Evolutionary conservation across 805 yeast genomes (phyloP).

Genomic region (Sugiyamaella valdiviana): DNA sequence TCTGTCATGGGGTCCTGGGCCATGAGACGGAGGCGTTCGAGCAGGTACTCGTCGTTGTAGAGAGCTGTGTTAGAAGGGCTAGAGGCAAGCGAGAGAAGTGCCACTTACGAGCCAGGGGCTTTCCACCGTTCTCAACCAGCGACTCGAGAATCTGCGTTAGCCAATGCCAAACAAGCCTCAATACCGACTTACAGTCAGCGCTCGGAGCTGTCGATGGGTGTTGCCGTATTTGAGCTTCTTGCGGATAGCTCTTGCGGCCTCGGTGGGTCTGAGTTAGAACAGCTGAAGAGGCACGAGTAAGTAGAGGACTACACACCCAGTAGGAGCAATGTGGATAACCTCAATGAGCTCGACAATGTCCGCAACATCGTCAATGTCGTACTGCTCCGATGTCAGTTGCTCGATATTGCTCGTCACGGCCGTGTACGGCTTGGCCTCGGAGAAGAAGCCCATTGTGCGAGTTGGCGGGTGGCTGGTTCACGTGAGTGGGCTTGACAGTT

Average conservation of each 20-base stretch:
- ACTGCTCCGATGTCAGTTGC: slow-evolving; percentile 30
- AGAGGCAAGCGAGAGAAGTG: neutral
- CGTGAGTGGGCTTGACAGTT: too few species aligned
- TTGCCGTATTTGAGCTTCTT: slow-evolving; percentile 86
- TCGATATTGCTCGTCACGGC: slow-evolving; percentile 38
- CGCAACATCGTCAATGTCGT: slow-evolving; percentile 34
- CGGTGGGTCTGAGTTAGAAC: slow-evolving; percentile 42
- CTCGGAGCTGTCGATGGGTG: slow-evolving; percentile 54
- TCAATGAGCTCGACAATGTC: slow-evolving; percentile 56
- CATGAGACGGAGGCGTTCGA: slow-evolving; percentile 54
- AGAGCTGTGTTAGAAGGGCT: slow-evolving; percentile 28
- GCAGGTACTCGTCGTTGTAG: slow-evolving; percentile 61
- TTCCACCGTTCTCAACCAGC: slow-evolving; percentile 52
- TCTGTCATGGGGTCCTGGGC: slow-evolving; percentile 39
- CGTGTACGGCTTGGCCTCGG: slow-evolving; percentile 37
- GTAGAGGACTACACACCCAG: slow-evolving; percentile 27
- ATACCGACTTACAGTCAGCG: slow-evolving; percentile 42
- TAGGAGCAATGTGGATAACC: slow-evolving; percentile 38
- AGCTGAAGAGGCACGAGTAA: too few species aligned
- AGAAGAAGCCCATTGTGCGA: slow-evolving; percentile 28
- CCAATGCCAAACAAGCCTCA: neutral
- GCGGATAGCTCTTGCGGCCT: slow-evolving; percentile 86
- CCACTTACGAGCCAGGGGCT: slow-evolving; percentile 23
- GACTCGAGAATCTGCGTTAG: slow-evolving; percentile 42
- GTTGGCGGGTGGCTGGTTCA: too few species aligned